Base-by-base conservation (phyloP, 768 basidiomycete species). In the Tricholoma hemisulphureum region DNA sequence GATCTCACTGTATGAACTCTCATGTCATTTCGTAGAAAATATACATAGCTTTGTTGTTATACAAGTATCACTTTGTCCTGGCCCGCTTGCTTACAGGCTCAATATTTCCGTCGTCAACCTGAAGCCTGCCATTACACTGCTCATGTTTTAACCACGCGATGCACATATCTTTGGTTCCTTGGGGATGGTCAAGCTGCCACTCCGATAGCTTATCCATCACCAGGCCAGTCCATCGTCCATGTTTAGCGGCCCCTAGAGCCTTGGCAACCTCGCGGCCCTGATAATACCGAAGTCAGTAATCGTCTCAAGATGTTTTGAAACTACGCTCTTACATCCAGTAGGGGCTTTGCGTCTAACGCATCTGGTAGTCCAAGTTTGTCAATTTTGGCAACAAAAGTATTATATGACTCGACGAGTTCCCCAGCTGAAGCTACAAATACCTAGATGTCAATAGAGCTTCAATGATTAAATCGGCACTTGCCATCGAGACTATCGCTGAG, bases 111-210 rank as follows among this genome's bases (percentile, higher is more conserved):
- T 69, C 67, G 28, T 58, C 63, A 55, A 68, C 55, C 60, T 65
- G 55, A 63, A 88, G 65, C 37, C 73, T 69, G n/a, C 83, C 84
- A 23, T 78, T 74, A 7, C 63, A 67, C 34, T 77, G 77, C 64
- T 87, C 82, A n/a, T 72, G 70, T 57, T 73, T 71, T 41, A 98
- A 73, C 93, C 93, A 97, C 11, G 68, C 68, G 26, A 76, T 68
- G 67, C 93, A 95, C 4, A 85, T 82, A 5, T 84, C 87, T 65
- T 84, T 83, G 4, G 83, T 81, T 1, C 79, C 81, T 2, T 77
- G 65, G 0, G 95, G 92, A 68, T 94, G 75, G 32, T 83, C 86
- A 6, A 98, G 78, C 64, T 95, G 93, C 95, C 95, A 98, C 58
- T 87, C 83, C 18, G 93, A 66, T 23, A 98, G 79, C 48, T 78